Conservation (phyloP, 139 green algal species). For the Chlorella sorokiniana region DNA sequence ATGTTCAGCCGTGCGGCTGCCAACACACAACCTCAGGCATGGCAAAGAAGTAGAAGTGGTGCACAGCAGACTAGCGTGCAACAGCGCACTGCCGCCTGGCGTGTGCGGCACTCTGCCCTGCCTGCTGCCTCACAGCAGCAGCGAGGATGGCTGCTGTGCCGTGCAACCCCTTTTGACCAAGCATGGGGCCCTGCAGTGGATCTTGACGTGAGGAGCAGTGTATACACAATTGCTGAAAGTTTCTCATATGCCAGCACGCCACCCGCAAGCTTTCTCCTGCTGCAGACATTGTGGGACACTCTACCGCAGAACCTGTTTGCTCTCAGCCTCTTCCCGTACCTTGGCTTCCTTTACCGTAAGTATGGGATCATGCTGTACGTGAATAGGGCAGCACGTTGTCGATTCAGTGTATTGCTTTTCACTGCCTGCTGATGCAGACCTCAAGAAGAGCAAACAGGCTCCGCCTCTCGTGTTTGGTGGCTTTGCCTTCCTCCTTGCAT, state of each 20-base stretch:
- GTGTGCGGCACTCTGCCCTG: neutral
- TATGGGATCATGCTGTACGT: neutral
- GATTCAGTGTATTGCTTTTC: no score
- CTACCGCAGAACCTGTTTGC: conserved; percentile 87
- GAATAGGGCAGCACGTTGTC: no score
- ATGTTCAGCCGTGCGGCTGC: no score
- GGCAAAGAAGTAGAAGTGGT: no score
- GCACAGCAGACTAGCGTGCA: no score
- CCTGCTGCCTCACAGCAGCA: neutral
- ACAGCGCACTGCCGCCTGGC: neutral
- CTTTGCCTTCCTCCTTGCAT: conserved; percentile 98
- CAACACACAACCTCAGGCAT: no score
- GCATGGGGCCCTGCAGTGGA: conserved; percentile 28
- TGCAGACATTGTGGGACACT: conserved; percentile 48
- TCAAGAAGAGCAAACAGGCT: conserved; percentile 49
- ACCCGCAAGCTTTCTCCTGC: neutral
- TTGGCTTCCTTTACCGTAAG: conserved; percentile 89
- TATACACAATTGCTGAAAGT: neutral
- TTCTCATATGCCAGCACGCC: neutral
- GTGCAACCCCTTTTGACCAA: conserved; percentile 29
- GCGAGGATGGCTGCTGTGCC: neutral
- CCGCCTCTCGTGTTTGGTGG: conserved; percentile 77
- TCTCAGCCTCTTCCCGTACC: conserved; percentile 87
- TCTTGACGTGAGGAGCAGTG: neutral
- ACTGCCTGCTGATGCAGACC: conserved; percentile 12